Evolutionary conservation across 345 rosid genomes (phyloP), one percentile per base, ranked within the genome.

Genomic region (Citrus trifoliata): DNA sequence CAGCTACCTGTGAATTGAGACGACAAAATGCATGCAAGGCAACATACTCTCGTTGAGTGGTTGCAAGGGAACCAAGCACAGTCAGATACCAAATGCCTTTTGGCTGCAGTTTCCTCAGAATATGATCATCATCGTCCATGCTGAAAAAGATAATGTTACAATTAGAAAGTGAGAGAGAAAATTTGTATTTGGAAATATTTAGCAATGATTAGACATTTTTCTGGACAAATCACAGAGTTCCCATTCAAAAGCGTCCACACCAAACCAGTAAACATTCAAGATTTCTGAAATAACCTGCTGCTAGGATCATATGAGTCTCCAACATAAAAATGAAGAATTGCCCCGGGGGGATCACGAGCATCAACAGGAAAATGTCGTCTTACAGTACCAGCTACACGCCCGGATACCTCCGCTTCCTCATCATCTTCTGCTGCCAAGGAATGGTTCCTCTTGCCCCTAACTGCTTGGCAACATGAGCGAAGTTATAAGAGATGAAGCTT

Each of bases 11-110:
- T 46, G 85, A 85, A 89, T 93, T 97, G 76, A 97, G 98, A 77
- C 91, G 98, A 78, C 95, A 92, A 85, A 97, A 97, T 74, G 99
- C 97, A 87, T 97, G 99, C 88, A 97, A 81, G 22, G 99, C 99
- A 87, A 97, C 88, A 78, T 97, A 97, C 86, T 97, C 99, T 59
- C 99, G 91, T 87, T 97, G 99, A 74, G 98, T 97, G 51, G 99
- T 97, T 73, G 99, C 99, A 82, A 97, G 97, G 51, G 99, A 94
- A 80, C 99, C 99, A 64, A 97, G 93, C 73, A 93, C 97, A 78
- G 99, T 93, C 70, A 97, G 85, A 87, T 85, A 91, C 99, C 99
- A 97, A 62, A 85, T 85, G 75, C 90, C 84, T 88, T 90, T 92
- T 19, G 94, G 87, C 82, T 88, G 98, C 80, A 97, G 92, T 85